These are phyloP conservation scores for Fusarium cyanostomum DNA, from an alignment of 2,329 filamentous ascomycete species.

Conservation along the genomic window DNA sequence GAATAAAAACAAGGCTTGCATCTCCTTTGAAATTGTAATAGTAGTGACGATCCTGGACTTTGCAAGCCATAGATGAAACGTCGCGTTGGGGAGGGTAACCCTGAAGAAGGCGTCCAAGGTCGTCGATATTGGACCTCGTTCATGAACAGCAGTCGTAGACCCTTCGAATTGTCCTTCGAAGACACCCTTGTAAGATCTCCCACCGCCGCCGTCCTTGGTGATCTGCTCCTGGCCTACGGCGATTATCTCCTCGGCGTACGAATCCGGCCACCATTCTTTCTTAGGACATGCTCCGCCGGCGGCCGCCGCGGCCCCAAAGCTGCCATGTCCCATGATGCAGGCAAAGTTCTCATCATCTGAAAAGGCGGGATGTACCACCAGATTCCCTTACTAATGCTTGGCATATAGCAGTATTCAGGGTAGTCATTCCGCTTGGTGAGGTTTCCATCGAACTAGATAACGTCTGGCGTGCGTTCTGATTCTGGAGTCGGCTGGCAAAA, in stretches of 20 bases:
- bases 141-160: neutral
- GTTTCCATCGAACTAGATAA: neutral
- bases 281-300: too few species aligned
- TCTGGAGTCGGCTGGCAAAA: neutral
- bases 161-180: neutral
- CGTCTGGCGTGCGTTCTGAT: neutral
- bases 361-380: slow-evolving; percentile 3
- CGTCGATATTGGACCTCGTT: neutral
- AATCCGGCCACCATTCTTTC: slow-evolving; percentile 5
- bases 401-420: neutral
- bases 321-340: slow-evolving; percentile 3
- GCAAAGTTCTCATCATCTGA: neutral
- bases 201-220: neutral
- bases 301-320: too few species aligned
- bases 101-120: neutral
- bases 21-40: slow-evolving; percentile 13
- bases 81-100: neutral
- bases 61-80: neutral
- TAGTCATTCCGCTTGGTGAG: neutral
- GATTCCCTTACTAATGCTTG: neutral
- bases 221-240: slow-evolving; percentile 5
- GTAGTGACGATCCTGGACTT: neutral
- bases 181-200: neutral
- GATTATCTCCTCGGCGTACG: slow-evolving; percentile 11
- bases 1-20: neutral